Evolutionary conservation across 1,284 basidiomycete species (phyloP), one percentile per base, ranked within the genome.

Genomic region (Cystobasidiaceae sp.): DNA sequence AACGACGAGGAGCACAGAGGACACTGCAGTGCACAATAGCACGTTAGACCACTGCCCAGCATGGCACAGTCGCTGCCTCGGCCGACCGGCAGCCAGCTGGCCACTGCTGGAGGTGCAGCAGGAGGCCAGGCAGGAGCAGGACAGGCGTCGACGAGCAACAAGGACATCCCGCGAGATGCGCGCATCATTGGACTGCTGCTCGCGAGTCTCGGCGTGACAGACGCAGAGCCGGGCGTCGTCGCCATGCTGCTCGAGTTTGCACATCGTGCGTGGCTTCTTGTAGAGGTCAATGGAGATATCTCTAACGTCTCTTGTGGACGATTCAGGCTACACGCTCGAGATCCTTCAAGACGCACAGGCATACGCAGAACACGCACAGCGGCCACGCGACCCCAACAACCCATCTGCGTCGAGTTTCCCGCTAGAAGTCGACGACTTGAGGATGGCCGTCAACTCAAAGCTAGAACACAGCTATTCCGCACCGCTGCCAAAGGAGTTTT

Each of bases 241-340:
- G 88, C 94, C 72, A 93, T 97, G 76, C 83, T 98, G 4, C 84
- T 97, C 61, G 94, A 98, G 78, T 97, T 98, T 76, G 86, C 94
- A 0, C 88, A 97, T 76, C 83, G 94, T 78, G 60, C 66, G 80
- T 74, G n/a, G n/a, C n/a, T n/a, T n/a, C n/a, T n/a, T n/a, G n/a
- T n/a, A n/a, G n/a, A n/a, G n/a, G n/a, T n/a, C n/a, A n/a, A n/a
- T n/a, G n/a, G n/a, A n/a, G n/a, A n/a, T n/a, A n/a, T n/a, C n/a
- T n/a, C n/a, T n/a, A 7, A 6, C 19, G 27, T 25, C 50, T 32
- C 39, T n/a, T n/a, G n/a, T n/a, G n/a, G n/a, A n/a, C n/a, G n/a
- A n/a, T n/a, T n/a, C 68, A 82, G 81, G 82, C 4, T 98, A 98
- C 78, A 93, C 93, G 0, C 83, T 87, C 28, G 93, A 97, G 70